Base-by-base conservation (phyloP, 805 yeast genomes). In the Hagleromyces aurorensis region DNA sequence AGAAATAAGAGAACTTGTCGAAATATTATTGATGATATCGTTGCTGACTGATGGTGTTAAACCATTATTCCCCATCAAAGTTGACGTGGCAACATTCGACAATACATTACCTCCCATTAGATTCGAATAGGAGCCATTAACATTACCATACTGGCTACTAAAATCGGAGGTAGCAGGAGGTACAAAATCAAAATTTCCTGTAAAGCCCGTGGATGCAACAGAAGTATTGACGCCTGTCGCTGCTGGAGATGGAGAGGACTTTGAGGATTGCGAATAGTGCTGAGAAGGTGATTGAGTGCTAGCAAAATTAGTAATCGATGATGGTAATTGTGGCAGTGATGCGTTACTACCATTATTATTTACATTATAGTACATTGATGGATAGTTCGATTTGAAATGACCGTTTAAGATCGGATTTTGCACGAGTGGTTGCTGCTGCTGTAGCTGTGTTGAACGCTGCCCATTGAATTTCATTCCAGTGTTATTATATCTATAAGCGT, bases 361-460 rank as follows among this genome's bases (percentile, higher is more conserved):
- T 11, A 32, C 19, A 24, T 37, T 37, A 29, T 38, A 39, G 19
- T 40, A 41, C 32, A 44, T 19, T 21, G 47, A 51, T 4, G 53
- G 45, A 21, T 47, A 46, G 1, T 47, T 36, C 25, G 46, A 45
- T 21, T 41, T 50, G 19, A 46, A 40, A 29, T 49, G 51, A 15
- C 31, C 33, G 9, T 45, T 31, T 7, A 48, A 33, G 13, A 25
- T 29, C 3, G 40, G 26, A 31, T 34, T 37, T n/a, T 32, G 24
- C 26, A 19, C 19, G 15, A 34, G 11, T 19, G 29, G 21, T 16
- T 33, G 34, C 23, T 34, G 34, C 23, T 25, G 35, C 29, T 25
- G 30, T 30, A 32, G 33, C 17, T 31, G 31, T 19, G 28, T 24
- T 9, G 19, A 30, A 22, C 34, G 34, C 29, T 31, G 34, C 19